These are phyloP conservation scores for Leucocoprinus leucothites DNA, from an alignment of 768 basidiomycete genomes.

Conservation along the genomic window DNA sequence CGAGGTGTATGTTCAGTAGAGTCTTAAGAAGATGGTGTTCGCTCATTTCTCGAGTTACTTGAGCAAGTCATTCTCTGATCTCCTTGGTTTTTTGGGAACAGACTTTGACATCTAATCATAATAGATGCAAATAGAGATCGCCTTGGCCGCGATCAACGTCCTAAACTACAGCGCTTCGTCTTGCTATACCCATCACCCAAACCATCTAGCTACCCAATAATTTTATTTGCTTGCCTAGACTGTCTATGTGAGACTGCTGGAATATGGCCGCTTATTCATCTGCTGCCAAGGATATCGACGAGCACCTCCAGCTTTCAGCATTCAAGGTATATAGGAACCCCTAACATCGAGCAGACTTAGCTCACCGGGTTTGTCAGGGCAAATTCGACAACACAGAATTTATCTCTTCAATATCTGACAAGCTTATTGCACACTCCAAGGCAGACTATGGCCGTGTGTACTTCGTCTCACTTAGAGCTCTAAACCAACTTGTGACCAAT, in stretches of 20 bases:
- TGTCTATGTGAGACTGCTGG: background rate
- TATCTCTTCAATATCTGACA: conserved; percentile 82
- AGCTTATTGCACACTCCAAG: conserved; percentile 83
- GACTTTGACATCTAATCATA: background rate
- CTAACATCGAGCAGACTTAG: background rate
- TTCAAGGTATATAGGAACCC: conserved; percentile 45
- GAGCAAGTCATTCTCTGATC: background rate
- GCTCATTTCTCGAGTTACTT: conserved; percentile 48
- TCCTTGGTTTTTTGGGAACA: background rate
- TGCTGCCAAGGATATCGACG: conserved; percentile 32
- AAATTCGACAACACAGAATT: conserved; percentile 94
- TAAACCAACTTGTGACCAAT: background rate
- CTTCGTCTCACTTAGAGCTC: background rate
- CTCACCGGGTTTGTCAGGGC: conserved; percentile 43
- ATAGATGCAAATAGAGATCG: conserved; percentile 13
- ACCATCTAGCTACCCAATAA: background rate
- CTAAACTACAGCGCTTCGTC: background rate
- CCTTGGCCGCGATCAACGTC: conserved; percentile 17
- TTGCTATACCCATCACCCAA: background rate
- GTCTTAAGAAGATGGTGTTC: conserved; percentile 52
- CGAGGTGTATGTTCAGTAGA: conserved; percentile 69
- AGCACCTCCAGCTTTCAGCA: conserved; percentile 47
- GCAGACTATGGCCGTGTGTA: conserved; percentile 71
- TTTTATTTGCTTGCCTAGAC: background rate
- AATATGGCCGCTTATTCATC: conserved; percentile 15